Conservation (phyloP, 208 protist genomes). For the Tetramitus jugosus region DNA sequence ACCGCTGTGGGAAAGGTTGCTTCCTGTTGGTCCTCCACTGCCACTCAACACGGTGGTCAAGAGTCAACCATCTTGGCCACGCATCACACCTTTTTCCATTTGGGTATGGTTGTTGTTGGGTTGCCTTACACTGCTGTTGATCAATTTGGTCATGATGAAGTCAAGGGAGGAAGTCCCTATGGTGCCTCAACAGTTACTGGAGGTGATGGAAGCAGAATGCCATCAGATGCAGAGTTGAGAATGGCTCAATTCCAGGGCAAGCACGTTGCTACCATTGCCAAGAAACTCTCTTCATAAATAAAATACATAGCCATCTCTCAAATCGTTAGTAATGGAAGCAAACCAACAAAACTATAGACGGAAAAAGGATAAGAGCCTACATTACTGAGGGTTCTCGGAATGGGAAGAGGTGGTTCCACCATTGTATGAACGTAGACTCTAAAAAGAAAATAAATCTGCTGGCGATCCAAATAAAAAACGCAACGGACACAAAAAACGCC, state of each 20-base stretch:
- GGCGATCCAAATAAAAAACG: too few species aligned
- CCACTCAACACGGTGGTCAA: constrained; percentile 43
- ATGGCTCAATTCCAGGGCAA: constrained; percentile 29
- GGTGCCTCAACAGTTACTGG: constrained; percentile 45
- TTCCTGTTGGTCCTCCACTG: constrained; percentile 36
- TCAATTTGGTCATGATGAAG: constrained; percentile 30
- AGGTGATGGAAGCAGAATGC: constrained; percentile 35
- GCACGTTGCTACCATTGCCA: constrained; percentile 32
- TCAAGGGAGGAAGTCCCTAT: constrained; percentile 41
- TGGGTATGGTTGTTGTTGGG: constrained; percentile 41
- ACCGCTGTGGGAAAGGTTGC: constrained; percentile 41
- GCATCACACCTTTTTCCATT: constrained; percentile 30
- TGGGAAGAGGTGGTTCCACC: too few species aligned
- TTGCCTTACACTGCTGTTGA: constrained; percentile 33
- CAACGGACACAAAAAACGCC: too few species aligned
- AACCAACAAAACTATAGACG: too few species aligned
- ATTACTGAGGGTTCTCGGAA: too few species aligned
- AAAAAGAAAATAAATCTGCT: too few species aligned
- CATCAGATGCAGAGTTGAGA: constrained; percentile 30
- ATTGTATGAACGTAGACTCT: too few species aligned
- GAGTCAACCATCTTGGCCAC: constrained; percentile 18
- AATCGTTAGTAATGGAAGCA: too few species aligned
- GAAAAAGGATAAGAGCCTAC: too few species aligned
- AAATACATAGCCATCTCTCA: too few species aligned
- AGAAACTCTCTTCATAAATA: constrained; percentile 16